phyloP scores from a whole-genome alignment of 2,329 filamentous ascomycete species.

The Colletotrichum lentis region DNA sequence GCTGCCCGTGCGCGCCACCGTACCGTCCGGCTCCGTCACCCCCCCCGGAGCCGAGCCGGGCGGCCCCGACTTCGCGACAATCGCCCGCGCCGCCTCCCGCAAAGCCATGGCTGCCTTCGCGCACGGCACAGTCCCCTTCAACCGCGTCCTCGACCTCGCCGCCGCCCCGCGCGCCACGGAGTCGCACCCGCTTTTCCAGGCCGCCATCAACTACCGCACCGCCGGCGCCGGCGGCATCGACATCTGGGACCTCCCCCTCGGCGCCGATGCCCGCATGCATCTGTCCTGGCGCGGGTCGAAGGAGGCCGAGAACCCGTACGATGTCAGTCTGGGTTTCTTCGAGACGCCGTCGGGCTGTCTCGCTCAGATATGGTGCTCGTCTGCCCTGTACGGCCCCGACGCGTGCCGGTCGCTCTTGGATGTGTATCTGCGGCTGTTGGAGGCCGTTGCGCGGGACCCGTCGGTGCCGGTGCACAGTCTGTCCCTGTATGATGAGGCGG shows the following conservation, averaged over 20 bases:
- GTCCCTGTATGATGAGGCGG: no score
- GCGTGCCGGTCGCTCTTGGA: no score
- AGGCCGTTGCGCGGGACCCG: no score
- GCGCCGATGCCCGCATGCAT: no score
- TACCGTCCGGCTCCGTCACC: no score
- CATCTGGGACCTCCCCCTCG: no score
- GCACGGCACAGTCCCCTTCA: constrained; percentile 58
- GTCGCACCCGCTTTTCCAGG: constrained; percentile 59
- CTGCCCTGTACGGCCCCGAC: constrained; percentile 37
- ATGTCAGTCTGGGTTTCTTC: background rate
- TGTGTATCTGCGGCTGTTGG: no score
- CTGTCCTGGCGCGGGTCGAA: no score
- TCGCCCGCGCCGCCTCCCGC: constrained; percentile 37
- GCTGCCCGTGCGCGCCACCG: constrained; percentile 48
- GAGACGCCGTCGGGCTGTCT: background rate
- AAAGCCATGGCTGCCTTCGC: constrained; percentile 45
- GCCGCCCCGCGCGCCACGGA: constrained; percentile 49
- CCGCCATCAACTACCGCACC: constrained; percentile 47
- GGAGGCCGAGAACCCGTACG: no score
- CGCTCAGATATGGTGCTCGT: background rate
- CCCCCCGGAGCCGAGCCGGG: no score
- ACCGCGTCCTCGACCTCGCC: constrained; percentile 56
- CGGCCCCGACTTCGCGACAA: constrained; percentile 44
- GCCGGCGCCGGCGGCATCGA: constrained; percentile 20
- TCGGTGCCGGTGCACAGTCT: no score